Evolutionary conservation across 2,329 filamentous ascomycete species (phyloP), one percentile per base, ranked within the genome.

Genomic region (Ophiostoma angusticollis): DNA sequence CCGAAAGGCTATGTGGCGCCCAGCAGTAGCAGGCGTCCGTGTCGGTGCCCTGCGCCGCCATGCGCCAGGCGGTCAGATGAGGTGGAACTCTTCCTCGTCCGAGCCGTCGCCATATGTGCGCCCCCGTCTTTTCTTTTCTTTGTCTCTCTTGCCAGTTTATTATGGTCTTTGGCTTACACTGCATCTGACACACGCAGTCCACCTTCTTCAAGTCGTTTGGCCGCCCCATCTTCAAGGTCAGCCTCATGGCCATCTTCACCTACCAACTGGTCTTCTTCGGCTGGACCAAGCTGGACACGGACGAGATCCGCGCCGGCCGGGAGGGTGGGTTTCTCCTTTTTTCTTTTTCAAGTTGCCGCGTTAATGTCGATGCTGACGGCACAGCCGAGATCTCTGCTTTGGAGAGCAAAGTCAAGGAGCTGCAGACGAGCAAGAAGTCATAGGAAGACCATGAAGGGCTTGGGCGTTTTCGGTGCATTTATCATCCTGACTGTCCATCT

Each of bases 231-330:
- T 69, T 74, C 38, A 89, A 86, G 61, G 76, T 77, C 39, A 72
- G 84, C 47, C 67, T 89, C 27, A 69, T 81, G 53, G 81, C 84
- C 39, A 70, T 86, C 40, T 77, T 84, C 53, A 80, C 78, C 2
- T 91, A 89, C 57, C 84, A 91, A 59, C 51, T 82, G n/a, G 59
- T 70, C 12, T 89, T 87, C 60, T 84, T 74, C 63, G 62, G 61
- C 12, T 91, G 84, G 84, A 55, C 73, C 27, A 83, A 79, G 58
- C 65, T 89, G 36, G 83, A 87, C 57, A 70, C 72, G 24, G 68
- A 83, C 39, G 84, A 91, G 60, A 64, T 72, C 41, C 75, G 70
- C 52, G 61, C 62, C 16, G 64, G 75, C 31, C 72, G 71, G 49
- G 60, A 70, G 48, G 68, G 77, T 79, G 51, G 42, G 63, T 33